Base-by-base conservation (phyloP, 805 yeast species). In the Kodamaea jinghongensis region DNA sequence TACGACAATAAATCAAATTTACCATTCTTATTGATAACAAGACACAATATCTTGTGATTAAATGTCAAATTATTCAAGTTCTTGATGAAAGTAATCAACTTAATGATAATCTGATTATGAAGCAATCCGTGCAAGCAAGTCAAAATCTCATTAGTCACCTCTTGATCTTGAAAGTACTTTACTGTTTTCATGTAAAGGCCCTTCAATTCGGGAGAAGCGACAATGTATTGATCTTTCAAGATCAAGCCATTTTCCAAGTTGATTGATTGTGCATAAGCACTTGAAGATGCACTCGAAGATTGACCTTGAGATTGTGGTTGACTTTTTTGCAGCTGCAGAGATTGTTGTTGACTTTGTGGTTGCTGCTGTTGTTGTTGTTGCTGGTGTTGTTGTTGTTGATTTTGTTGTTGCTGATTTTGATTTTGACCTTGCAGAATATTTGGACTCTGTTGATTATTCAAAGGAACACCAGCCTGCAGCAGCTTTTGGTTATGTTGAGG, bases 1-100 rank as follows among this genome's bases (percentile, higher is more conserved):
- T 79, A 76, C 2, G 87, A 79, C 29, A 83, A 67, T 22, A 85
- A 71, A 57, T 86, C 95, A 49, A 82, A 67, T 56, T 81, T 79
- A 13, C 86, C 85, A 42, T 79, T 75, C 46, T 81, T 81, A 48
- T 78, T 71, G 16, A 78, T 63, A 4, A 78, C 83, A 28, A 81
- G 59, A 43, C 73, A 68, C 35, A 70, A 57, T 35, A 62, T 50
- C 45, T 69, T 69, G 46, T 67, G 70, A 46, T 61, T 61, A 44
- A 62, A 65, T 2, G 68, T 60, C 46, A 70, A 60, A 38, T 67
- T 67, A 49, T 70, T 70, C 41, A 67, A 50, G 47, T 64, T 66
- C 36, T 63, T 64, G 46, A 69, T 61, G 43, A 67, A 69, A 2
- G 63, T 51, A 20, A 68, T 56, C 37, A 69, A 49, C 36, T 61